phyloP scores from a whole-genome alignment of 1,284 basidiomycete genomes.

The Leccinum subspadiceum region DNA sequence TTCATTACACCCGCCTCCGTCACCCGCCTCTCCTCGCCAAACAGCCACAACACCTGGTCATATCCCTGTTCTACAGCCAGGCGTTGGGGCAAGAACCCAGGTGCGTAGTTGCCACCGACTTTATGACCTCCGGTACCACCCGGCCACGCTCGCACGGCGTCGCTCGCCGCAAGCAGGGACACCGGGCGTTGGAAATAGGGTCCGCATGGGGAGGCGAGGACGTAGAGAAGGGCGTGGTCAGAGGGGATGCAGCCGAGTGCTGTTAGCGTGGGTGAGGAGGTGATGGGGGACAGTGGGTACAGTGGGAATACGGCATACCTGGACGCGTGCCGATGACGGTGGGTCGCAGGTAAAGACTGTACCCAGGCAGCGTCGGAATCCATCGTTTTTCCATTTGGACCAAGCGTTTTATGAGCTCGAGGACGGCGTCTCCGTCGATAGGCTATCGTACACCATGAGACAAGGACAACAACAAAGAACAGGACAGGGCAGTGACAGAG shows the following conservation, averaged over 20 bases:
- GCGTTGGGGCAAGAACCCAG: constrained; percentile 64
- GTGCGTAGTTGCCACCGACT: constrained; percentile 70
- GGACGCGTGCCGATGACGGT: constrained; percentile 82
- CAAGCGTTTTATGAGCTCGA: constrained; percentile 69
- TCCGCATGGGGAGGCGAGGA: constrained; percentile 65
- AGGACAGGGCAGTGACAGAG: neutral
- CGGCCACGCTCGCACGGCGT: constrained; percentile 80
- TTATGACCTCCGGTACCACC: constrained; percentile 73
- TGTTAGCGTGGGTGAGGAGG: neutral
- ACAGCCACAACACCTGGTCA: constrained; percentile 63
- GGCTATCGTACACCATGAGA: constrained; percentile 37
- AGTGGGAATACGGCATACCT: constrained; percentile 30
- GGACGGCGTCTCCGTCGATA: constrained; percentile 62
- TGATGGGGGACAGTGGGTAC: too few species aligned
- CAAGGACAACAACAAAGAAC: neutral
- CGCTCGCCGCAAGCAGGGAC: constrained; percentile 66
- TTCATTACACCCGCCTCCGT: constrained; percentile 65
- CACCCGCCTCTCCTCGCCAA: constrained; percentile 34
- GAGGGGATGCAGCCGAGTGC: constrained; percentile 70
- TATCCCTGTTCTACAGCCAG: constrained; percentile 68
- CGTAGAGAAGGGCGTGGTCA: constrained; percentile 68
- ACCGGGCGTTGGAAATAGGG: constrained; percentile 76
- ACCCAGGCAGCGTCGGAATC: constrained; percentile 68
- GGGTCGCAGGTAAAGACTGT: constrained; percentile 79
- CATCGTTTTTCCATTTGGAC: constrained; percentile 69